Percentiles rank a stretch among this genome's conserved stretches.
These are phyloP conservation scores for Euphorbia peplus DNA, from an alignment of 345 rosid species.

Conservation along the genomic window DNA sequence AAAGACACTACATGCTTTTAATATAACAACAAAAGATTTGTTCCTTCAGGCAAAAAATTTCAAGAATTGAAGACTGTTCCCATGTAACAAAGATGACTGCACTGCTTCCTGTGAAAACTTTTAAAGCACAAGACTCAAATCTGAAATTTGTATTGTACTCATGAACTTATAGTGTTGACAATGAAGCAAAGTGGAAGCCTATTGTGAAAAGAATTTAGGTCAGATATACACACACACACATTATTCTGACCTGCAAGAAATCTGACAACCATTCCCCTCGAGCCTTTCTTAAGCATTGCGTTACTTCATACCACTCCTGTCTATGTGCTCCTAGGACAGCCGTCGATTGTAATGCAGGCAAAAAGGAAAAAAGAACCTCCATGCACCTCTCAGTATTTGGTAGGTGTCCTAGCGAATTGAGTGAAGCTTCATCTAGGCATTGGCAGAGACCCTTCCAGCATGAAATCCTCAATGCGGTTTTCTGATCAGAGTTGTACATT, in stretches of 20 bases:
- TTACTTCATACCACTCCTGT: constrained; percentile 65
- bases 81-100: not conserved
- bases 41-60: not conserved
- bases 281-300: constrained; percentile 69
- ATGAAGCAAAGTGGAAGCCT: not conserved
- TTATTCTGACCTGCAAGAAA: constrained; percentile 60
- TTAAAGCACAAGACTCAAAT: constrained; percentile 1
- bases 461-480: constrained; percentile 51
- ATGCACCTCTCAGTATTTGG: constrained; percentile 57
- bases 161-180: not conserved
- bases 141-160: not conserved
- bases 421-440: constrained; percentile 64
- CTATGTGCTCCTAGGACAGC: constrained; percentile 19
- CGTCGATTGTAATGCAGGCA: constrained; percentile 48
- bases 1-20: not conserved
- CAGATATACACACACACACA: not conserved
- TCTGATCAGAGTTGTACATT: constrained; percentile 40
- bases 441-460: constrained; percentile 78
- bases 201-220: not conserved
- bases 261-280: constrained; percentile 58
- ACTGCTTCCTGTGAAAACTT: not conserved
- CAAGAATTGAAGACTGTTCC: not conserved
- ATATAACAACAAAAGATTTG: constrained; percentile 1
- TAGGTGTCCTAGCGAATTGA: constrained; percentile 51
- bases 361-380: constrained; percentile 57